Base-by-base conservation (phyloP, 1,139 yeast genomes). In the Nematodospora anomalae region DNA sequence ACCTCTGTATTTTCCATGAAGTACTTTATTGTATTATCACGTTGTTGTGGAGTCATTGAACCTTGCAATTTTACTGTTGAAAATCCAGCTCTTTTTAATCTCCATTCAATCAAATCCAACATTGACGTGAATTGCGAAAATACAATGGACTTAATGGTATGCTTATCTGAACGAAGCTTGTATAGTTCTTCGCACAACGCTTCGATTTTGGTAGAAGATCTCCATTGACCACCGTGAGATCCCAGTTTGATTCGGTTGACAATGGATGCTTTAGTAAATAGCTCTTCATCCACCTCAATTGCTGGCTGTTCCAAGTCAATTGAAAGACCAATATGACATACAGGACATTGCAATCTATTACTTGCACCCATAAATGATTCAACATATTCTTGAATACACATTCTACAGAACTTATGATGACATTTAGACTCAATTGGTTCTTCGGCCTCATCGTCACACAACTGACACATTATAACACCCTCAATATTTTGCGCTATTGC, bases 381-480 rank as follows among this genome's bases (percentile, higher is more conserved):
- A 33, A 84, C 78, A 52, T 92, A 92, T 57, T 94, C 98, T 46
- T 75, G 80, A 40, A 92, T 79, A 58, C 99, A 92, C 71, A 92
- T 71, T 26, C 99, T 75, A 57, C 99, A 92, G 55, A 92, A 92
- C 40, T 78, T 76, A 53, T 92, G 99, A 50, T 86, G 96, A 56
- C 98, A 92, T 55, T 83, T 85, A 2, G 96, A 85, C 57, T 86
- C 90, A 33, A 94, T 88, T 0, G 98, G 96, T 45, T 92, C 98
- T 58, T 92, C 97, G 0, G 98, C 96, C 59, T 89, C 97, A 55
- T 94, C 98, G 49, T 90, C 97, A 62, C 99, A 94, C 18, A 92
- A 60, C 49, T 87, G 94, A 57, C 98, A 92, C 32, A 94, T 83
- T 18, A 89, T 74, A 1, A 83, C 82, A 10, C 88, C 89, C 13